Conservation (phyloP, 2,329 filamentous ascomycete species). For the Phoma sp. region DNA sequence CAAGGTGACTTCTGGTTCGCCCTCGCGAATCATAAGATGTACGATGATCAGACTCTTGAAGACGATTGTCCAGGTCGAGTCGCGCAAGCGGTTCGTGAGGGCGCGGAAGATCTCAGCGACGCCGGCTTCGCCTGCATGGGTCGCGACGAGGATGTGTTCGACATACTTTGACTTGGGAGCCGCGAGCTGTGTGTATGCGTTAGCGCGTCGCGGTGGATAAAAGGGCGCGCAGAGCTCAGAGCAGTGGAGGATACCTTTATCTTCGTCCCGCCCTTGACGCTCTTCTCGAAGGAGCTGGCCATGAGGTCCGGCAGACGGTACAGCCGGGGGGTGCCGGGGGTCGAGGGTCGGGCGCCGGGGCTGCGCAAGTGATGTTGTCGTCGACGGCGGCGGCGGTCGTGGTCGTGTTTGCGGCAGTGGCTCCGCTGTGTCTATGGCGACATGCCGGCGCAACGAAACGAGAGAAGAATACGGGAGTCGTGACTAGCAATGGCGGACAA, state of each 20-base stretch:
- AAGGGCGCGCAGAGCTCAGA: neutral
- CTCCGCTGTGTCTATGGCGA: constrained; percentile 34
- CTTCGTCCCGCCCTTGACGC: constrained; percentile 97
- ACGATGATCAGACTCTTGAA: constrained; percentile 97
- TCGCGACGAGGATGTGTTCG: constrained; percentile 95
- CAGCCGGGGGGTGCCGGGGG: constrained; percentile 16
- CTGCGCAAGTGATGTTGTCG: constrained; percentile 13
- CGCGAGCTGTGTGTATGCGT: constrained; percentile 68
- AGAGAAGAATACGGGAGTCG: constrained; percentile 24
- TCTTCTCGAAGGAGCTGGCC: constrained; percentile 96
- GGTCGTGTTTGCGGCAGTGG: constrained; percentile 21
- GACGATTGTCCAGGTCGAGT: constrained; percentile 99
- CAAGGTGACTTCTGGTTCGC: constrained; percentile 85
- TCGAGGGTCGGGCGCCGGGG: constrained; percentile 2
- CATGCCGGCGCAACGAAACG: constrained; percentile 30
- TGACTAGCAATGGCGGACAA: constrained; percentile 23
- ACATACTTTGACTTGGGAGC: constrained; percentile 99
- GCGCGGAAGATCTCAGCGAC: constrained; percentile 96
- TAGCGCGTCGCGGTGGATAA: constrained; percentile 24
- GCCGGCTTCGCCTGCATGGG: constrained; percentile 90
- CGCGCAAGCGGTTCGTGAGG: constrained; percentile 83
- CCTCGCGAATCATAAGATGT: constrained; percentile 97
- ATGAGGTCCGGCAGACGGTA: constrained; percentile 53
- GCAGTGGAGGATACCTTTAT: constrained; percentile 71
- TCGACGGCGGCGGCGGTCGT: constrained; percentile 13